A percentile compares a stretch with the other conserved stretches of the same genome.
phyloP scores from a whole-genome alignment of 1,284 basidiomycete species.

The Ceratobasidium papillatum region DNA sequence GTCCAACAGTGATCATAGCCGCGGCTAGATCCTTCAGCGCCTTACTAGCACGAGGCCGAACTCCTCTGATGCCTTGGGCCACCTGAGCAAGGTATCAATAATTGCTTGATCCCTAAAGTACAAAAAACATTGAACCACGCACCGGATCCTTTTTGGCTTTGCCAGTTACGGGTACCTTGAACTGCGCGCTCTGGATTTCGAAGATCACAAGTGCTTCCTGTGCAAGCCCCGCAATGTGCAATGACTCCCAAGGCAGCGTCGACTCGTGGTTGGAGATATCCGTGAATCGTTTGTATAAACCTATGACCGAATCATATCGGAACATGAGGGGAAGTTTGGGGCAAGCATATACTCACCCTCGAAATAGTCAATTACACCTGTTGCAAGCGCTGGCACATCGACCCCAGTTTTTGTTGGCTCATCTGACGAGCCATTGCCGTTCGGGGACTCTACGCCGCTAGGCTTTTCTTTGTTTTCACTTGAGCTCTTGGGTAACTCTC shows the following conservation, averaged over 20 bases:
- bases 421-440: conserved; percentile 54
- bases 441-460: conserved; percentile 69
- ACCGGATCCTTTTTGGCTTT: conserved; percentile 41
- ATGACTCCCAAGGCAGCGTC: conserved; percentile 59
- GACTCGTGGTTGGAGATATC: conserved; percentile 42
- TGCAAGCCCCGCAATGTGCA: conserved; percentile 73
- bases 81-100: not conserved
- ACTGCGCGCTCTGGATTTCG: conserved; percentile 56
- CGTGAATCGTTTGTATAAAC: conserved; percentile 44
- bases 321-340: not conserved
- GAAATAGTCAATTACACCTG: conserved; percentile 65
- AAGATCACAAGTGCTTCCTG: conserved; percentile 81
- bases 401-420: conserved; percentile 20
- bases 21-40: conserved; percentile 39
- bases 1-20: conserved; percentile 29
- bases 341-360: conserved; percentile 57
- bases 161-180: conserved; percentile 37
- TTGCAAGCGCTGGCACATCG: conserved; percentile 62
- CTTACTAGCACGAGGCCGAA: conserved; percentile 38
- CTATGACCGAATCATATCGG: conserved; percentile 14
- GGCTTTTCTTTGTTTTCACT: conserved; percentile 51
- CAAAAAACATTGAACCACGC: conserved; percentile 12
- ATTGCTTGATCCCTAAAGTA: not conserved
- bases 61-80: conserved; percentile 38
- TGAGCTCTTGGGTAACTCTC: conserved; percentile 39